Conservation (phyloP, 1,139 yeast genomes). For the Protomyces lactucae-debilis region DNA sequence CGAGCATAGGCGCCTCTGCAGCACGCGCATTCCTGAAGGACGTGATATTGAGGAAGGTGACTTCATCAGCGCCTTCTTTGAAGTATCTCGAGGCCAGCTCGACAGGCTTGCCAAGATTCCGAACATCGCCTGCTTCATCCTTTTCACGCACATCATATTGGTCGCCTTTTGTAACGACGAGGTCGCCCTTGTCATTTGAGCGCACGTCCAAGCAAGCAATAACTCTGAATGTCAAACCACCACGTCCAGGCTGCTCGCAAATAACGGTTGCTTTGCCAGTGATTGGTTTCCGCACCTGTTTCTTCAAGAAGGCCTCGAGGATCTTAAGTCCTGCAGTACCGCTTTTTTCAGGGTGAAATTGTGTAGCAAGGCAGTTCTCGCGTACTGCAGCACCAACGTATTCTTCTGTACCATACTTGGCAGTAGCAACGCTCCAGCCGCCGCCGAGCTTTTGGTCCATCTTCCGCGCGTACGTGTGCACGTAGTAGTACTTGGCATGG, state of each 20-base stretch:
- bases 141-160: slow-evolving; percentile 93
- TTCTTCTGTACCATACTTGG: slow-evolving; percentile 70
- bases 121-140: slow-evolving; percentile 48
- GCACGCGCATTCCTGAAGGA: slow-evolving; percentile 91
- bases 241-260: slow-evolving; percentile 23
- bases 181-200: slow-evolving; percentile 85
- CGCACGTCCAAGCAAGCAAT: slow-evolving; percentile 97
- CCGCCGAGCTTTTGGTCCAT: slow-evolving; percentile 30
- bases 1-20: slow-evolving; percentile 88
- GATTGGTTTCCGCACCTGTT: slow-evolving; percentile 37
- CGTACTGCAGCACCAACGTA: slow-evolving; percentile 79
- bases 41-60: slow-evolving; percentile 88
- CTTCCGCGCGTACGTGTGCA: slow-evolving; percentile 62
- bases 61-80: slow-evolving; percentile 93
- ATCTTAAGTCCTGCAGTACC: slow-evolving; percentile 83
- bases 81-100: slow-evolving; percentile 86
- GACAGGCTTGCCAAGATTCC: slow-evolving; percentile 94
- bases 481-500: slow-evolving; percentile 75
- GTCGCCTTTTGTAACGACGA: slow-evolving; percentile 96
- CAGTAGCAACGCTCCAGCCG: slow-evolving; percentile 77
- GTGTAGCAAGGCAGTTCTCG: slow-evolving; percentile 84
- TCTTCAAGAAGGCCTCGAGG: slow-evolving; percentile 63
- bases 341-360: slow-evolving; percentile 96
- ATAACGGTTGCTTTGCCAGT: slow-evolving; percentile 33
- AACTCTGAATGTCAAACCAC: slow-evolving; percentile 77